phyloP scores from a whole-genome alignment of 2,329 filamentous ascomycete genomes.

The Teratosphaeriaceae sp. region DNA sequence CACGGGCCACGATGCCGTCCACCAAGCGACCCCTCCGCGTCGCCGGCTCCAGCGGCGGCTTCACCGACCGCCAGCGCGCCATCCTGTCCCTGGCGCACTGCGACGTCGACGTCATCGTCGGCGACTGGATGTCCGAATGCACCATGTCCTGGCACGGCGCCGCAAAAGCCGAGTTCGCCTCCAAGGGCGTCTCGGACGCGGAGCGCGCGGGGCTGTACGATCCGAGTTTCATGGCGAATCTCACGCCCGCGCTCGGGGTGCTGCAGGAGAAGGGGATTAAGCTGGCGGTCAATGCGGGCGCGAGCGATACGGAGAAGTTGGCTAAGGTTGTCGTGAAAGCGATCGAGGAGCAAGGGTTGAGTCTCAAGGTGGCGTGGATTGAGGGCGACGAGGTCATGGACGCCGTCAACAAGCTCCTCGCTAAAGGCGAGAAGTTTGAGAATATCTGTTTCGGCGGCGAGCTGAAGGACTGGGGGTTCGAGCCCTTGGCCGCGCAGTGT shows the following conservation, averaged over 20 bases:
- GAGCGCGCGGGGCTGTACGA: slow-evolving; percentile 6
- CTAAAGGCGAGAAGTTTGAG: slow-evolving; percentile 5
- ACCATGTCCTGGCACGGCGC: slow-evolving; percentile 5
- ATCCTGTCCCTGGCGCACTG: slow-evolving; percentile 4
- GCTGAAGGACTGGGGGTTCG: slow-evolving; percentile 7
- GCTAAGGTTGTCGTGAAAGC: slow-evolving; percentile 37
- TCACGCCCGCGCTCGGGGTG: background rate
- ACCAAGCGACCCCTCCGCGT: slow-evolving; percentile 4
- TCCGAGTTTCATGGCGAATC: slow-evolving; percentile 9
- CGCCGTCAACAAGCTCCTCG: slow-evolving; percentile 3
- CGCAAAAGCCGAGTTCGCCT: slow-evolving; percentile 3
- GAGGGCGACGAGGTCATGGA: slow-evolving; percentile 30
- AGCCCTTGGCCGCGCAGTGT: slow-evolving; percentile 13
- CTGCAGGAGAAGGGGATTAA: slow-evolving; percentile 40
- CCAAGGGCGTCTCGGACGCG: background rate
- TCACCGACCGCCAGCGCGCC: slow-evolving; percentile 4
- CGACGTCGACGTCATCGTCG: slow-evolving; percentile 7
- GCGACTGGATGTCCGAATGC: slow-evolving; percentile 6
- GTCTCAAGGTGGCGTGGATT: slow-evolving; percentile 40
- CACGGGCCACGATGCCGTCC: slow-evolving; percentile 5
- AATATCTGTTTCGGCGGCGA: slow-evolving; percentile 7
- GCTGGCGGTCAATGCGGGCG: slow-evolving; percentile 48
- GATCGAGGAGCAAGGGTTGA: slow-evolving; percentile 13
- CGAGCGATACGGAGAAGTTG: slow-evolving; percentile 45
- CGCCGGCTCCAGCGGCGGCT: slow-evolving; percentile 1